Evolutionary conservation across 2,329 filamentous ascomycete genomes (phyloP), one percentile per base, ranked within the genome.

Genomic region (Pseudocercospora vitis): DNA sequence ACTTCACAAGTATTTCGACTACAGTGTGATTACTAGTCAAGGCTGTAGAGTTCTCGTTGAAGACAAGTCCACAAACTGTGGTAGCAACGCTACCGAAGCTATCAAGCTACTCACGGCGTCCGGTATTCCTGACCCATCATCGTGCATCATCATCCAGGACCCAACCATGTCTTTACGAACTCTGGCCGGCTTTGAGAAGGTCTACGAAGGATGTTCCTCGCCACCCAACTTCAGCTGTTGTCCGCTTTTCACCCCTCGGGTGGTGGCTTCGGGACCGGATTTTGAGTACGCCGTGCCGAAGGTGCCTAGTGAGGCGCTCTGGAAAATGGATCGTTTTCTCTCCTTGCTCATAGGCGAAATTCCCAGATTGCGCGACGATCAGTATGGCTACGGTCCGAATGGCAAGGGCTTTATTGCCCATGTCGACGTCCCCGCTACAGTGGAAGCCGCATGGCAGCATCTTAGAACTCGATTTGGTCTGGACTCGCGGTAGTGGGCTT

Each of bases 161-260:
- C 74, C 75, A 0, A 78, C 75, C 0, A 78, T 78, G 76, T 69
- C 69, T 39, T 57, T 70, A 21, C 63, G 74, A 7, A 77, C 76
- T 0, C 63, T 67, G 1, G 72, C 71, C 2, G 73, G 73, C 2
- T 77, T 78, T 47, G 56, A 71, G 44, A 72, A 72, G 53, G 65
- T 62, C 0, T 78, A 72, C 52, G 60, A 64, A 4, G 8, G 18
- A 16, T 9, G 14, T 33, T 59, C 66, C 21, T 8, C 58, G 3
- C 31, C 45, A 5, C 65, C 69, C 0, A 52, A 48, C 1, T 64
- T 74, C 39, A n/a, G 58, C 8, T 62, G 63, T 29, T 71, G 67
- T 54, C 71, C 71, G 1, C 56, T 65, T 2, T 68, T 73, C 42
- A 59, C 71, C 2, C 71, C 71, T 1, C 53, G 26, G 3, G 61